Base-by-base conservation (phyloP, 352 stramenopile genomes). In the Globisporangium carolinianum region DNA sequence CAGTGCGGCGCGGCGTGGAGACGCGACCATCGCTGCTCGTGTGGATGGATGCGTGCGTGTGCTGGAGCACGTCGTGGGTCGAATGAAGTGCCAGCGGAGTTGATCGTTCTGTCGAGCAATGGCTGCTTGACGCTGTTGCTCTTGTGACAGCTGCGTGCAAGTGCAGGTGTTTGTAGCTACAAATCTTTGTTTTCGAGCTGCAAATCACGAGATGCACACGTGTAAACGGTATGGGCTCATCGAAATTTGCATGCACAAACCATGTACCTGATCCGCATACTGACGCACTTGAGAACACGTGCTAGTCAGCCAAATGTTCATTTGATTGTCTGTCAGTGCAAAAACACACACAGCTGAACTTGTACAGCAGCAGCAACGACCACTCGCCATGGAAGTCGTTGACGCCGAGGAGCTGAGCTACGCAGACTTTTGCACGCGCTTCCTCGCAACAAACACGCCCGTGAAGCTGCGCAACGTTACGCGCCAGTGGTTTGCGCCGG, bases 391-490 rank as follows among this genome's bases (percentile, higher is more conserved):
- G 61, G 74, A 90, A 57, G 57, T 71, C 18, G 69, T 85, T 57
- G 77, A 92, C 56, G 77, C 77, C 2, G 54, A 57, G 5, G 61
- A 60, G 57, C 63, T 93, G 47, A 71, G 62, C 51, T 95, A 95
- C 55, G 71, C 73, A 14, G 76, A 61, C 38, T 93, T 95, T 64
- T 93, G 83, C 65, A 57, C 61, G 48, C 69, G 57, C n/a, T 95
- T 87, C 64, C 86, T 93, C 72, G 67, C 67, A 35, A 56, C 51
- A 6, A 95, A 93, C 57, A 66, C 66, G 9, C 85, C 85, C 7
- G 79, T 95, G 38, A 65, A 87, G 41, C 71, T 95, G 53, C 67
- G 63, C 15, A 89, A 91, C 17, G 71, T 91, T 35, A 66, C 75
- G 17, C 24, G 46, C 17, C 45, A 58, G 36, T 83, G 73, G 72